These are phyloP conservation scores for Limonium bicolor DNA, from an alignment of 148 eudicot species.

Conservation along the genomic window DNA sequence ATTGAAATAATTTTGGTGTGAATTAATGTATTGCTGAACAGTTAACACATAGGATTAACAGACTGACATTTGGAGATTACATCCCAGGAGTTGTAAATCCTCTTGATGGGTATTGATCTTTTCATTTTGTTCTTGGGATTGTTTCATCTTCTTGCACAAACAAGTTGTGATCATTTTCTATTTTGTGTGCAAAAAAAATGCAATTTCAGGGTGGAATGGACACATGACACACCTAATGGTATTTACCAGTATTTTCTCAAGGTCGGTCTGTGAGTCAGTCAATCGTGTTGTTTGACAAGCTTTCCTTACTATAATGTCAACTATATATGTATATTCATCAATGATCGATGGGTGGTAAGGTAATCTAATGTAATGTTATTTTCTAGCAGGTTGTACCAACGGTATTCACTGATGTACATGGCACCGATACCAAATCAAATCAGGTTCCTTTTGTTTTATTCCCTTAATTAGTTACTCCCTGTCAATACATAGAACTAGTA, in stretches of 20 bases:
- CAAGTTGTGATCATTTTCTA: background rate
- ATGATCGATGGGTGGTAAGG: too few relatives aligned
- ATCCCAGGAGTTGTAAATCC: constrained; percentile 70
- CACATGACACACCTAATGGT: constrained; percentile 36
- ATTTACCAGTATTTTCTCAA: constrained; percentile 20
- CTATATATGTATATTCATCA: background rate
- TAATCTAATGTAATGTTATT: too few relatives aligned
- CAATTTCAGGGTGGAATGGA: constrained; percentile 48
- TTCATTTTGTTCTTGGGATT: background rate
- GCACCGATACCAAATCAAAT: constrained; percentile 51
- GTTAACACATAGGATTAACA: constrained; percentile 74
- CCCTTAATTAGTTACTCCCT: background rate
- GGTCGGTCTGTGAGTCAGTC: constrained; percentile 44
- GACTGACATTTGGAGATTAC: constrained; percentile 63
- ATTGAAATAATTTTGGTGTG: too few relatives aligned
- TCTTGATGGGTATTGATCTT: constrained; percentile 50
- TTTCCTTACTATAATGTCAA: background rate
- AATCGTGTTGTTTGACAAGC: too few relatives aligned
- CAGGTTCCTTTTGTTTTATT: constrained; percentile 28
- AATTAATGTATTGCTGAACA: constrained; percentile 10
- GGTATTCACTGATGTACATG: constrained; percentile 41
- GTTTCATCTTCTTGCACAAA: background rate
- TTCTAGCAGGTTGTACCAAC: constrained; percentile 75
- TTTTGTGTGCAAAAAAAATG: too few relatives aligned
- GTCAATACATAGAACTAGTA: too few relatives aligned